Base-by-base conservation (phyloP, 768 basidiomycete species). In the Phylloporus arenicola region DNA sequence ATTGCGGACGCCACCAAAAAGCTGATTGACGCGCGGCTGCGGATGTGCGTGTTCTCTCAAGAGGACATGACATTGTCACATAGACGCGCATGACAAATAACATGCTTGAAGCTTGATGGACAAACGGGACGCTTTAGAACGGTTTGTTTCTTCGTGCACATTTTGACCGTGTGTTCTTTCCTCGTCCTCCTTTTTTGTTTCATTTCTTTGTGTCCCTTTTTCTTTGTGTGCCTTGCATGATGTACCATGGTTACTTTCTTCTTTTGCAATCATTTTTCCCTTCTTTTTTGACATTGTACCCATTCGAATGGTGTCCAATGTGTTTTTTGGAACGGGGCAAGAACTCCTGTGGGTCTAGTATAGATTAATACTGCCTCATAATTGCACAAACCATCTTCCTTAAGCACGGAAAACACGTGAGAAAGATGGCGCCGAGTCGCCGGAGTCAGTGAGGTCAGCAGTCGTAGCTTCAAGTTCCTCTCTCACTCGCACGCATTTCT, bases 341-440 rank as follows among this genome's bases (percentile, higher is more conserved):
- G 39, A 45, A 43, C 54, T 51, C 57, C n/a, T 53, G 52, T 54
- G 57, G 60, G 58, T 50, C 43, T 54, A 58, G 59, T 45, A 43
- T 65, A 64, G 63, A 65, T 53, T 64, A 65, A 48, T 59, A 53
- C 52, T 48, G 34, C 48, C 50, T 63, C 51, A 47, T 64, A 65
- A 59, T 61, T 61, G 56, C 65, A 65, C 56, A 24, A 14, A 51
- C 41, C 39, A 51, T 29, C n/a, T 6, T n/a, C 19, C 10, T 31
- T 27, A 6, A 45, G 27, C 3, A 24, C 27, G 5, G 10, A 3
- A 61, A 57, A 50, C 51, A 47, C 46, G 50, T 64, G 61, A 34
- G 59, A 55, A 48, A 47, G 7, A 11, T 9, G 9, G 24, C n/a
- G 24, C 37, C 49, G 27, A 37, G 20, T 20, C 25, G 49, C 55